A percentile compares a stretch with the other conserved stretches of the same genome.
Conservation (phyloP, 1,139 yeast genomes). For the Blastobotrys capitulatus region DNA sequence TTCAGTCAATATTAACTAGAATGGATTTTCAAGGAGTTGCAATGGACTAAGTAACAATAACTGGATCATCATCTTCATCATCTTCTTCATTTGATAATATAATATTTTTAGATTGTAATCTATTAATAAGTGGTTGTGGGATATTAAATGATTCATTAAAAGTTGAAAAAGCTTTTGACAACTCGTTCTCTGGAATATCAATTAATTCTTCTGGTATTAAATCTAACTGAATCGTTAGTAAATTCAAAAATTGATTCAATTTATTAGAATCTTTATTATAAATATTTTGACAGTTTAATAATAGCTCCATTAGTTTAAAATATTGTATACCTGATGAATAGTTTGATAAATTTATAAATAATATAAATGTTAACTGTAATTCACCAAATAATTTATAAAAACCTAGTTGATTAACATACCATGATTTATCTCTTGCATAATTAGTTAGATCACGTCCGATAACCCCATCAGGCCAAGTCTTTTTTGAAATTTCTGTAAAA, state of each 20-base stretch:
- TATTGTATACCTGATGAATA: conserved; percentile 44
- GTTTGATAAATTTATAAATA: conserved; percentile 39
- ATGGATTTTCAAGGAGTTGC: not conserved
- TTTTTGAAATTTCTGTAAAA: conserved; percentile 38
- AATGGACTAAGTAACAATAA: not conserved
- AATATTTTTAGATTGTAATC: not conserved
- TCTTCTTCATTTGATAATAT: not conserved
- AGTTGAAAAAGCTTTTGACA: not conserved
- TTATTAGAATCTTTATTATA: not conserved
- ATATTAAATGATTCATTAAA: not conserved
- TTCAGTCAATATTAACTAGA: not conserved
- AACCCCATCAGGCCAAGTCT: conserved; percentile 34
- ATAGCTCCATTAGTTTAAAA: conserved; percentile 37
- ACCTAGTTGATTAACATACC: conserved; percentile 36
- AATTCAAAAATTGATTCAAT: not conserved
- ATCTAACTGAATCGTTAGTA: not conserved
- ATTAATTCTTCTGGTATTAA: not conserved
- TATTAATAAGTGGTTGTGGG: not conserved
- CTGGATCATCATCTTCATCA: not conserved
- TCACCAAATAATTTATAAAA: conserved; percentile 36
- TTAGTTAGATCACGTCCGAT: conserved; percentile 33
- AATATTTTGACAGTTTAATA: conserved; percentile 28
- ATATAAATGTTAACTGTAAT: conserved; percentile 37
- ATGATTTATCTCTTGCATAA: conserved; percentile 41
- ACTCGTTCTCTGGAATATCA: not conserved